Percentiles rank a stretch among this genome's conserved stretches.
phyloP scores from a whole-genome alignment of 2,329 filamentous ascomycete genomes.

The Stemphylium beticola region DNA sequence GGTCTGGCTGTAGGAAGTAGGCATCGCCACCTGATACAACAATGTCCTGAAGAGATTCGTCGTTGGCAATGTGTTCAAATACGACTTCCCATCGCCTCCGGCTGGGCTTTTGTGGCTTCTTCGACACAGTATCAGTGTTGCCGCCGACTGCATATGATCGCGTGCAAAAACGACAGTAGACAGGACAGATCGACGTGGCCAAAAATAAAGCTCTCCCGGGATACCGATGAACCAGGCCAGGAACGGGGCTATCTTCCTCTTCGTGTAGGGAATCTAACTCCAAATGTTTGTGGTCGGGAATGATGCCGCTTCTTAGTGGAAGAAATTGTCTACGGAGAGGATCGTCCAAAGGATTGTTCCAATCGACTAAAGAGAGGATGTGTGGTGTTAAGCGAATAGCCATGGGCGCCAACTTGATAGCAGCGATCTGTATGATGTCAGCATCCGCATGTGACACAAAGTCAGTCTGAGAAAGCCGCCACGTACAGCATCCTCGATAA shows the following conservation, averaged over 20 bases:
- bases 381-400: constrained; percentile 66
- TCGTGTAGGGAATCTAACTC: constrained; percentile 66
- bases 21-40: constrained; percentile 69
- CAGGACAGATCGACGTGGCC: constrained; percentile 65
- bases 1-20: constrained; percentile 62
- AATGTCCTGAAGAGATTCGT: constrained; percentile 62
- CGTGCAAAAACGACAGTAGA: constrained; percentile 69
- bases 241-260: constrained; percentile 61
- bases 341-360: constrained; percentile 64
- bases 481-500: constrained; percentile 59
- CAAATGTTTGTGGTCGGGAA: constrained; percentile 62
- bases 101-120: constrained; percentile 41
- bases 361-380: constrained; percentile 64
- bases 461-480: not conserved
- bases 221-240: constrained; percentile 68
- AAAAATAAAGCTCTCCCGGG: constrained; percentile 68
- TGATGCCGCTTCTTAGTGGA: constrained; percentile 60
- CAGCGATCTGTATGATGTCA: constrained; percentile 43
- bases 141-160: constrained; percentile 65
- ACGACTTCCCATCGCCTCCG: constrained; percentile 62
- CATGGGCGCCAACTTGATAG: constrained; percentile 64
- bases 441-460: not conserved
- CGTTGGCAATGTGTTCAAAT: constrained; percentile 62
- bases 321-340: constrained; percentile 67
- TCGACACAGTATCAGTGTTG: constrained; percentile 59